A percentile compares a stretch with the other conserved stretches of the same genome.
These are phyloP conservation scores for Sugiyamaella pinicola DNA, from an alignment of 1,139 yeast species.

Conservation along the genomic window DNA sequence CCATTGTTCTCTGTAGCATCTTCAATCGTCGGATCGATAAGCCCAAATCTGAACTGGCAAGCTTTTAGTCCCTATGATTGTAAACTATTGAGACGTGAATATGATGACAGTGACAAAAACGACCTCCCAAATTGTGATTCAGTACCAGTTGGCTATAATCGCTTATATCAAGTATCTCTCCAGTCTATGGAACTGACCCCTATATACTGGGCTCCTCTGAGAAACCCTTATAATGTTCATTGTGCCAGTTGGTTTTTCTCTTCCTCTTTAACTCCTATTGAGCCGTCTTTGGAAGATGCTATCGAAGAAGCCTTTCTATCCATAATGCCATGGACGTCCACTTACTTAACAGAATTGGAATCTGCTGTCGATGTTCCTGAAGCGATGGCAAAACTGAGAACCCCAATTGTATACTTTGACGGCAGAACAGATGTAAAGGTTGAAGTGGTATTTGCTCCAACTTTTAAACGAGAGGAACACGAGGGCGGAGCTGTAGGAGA, in stretches of 20 bases:
- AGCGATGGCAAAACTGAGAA: conserved; percentile 37
- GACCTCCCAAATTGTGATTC: conserved; percentile 25
- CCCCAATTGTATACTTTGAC: conserved; percentile 32
- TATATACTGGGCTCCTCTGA: conserved; percentile 43
- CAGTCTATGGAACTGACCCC: conserved; percentile 37
- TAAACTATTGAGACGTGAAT: neutral
- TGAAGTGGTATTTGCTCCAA: conserved; percentile 39
- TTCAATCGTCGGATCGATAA: conserved; percentile 35
- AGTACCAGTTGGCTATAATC: conserved; percentile 43
- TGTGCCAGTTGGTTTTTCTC: conserved; percentile 44
- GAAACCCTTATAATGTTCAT: conserved; percentile 37
- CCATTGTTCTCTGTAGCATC: conserved; percentile 29
- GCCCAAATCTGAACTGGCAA: conserved; percentile 41
- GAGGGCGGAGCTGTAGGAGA: too few relatives aligned
- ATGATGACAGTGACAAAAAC: conserved; percentile 11
- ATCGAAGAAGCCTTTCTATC: conserved; percentile 36
- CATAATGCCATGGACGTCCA: conserved; percentile 41
- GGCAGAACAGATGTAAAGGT: conserved; percentile 28
- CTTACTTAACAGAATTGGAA: conserved; percentile 39
- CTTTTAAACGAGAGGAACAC: conserved; percentile 21
- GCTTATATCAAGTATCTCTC: conserved; percentile 41
- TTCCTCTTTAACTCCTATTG: conserved; percentile 41
- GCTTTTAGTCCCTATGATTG: conserved; percentile 45
- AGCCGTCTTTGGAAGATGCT: conserved; percentile 40
- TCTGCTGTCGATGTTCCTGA: conserved; percentile 41